Conservation (phyloP, 441 rosid genomes). For the Gossypium gossypioides region DNA sequence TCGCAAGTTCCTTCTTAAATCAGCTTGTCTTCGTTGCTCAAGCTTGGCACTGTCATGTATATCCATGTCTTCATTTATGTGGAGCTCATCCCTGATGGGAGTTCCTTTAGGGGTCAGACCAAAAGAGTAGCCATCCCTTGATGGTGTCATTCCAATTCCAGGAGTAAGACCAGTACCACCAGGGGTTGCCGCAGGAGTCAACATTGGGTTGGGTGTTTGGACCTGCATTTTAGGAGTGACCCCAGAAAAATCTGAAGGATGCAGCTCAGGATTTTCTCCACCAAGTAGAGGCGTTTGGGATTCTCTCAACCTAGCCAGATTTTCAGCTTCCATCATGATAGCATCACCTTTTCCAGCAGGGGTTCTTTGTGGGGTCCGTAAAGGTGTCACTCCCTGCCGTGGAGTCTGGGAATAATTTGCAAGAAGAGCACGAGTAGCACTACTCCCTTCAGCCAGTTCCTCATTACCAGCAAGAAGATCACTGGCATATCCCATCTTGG, state of each 20-base stretch:
- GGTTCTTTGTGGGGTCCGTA: slow-evolving; percentile 87
- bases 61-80: slow-evolving; percentile 84
- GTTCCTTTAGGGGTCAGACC: slow-evolving; percentile 83
- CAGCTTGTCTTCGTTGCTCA: slow-evolving; percentile 70
- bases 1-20: slow-evolving; percentile 62
- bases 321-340: slow-evolving; percentile 97
- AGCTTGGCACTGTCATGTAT: slow-evolving; percentile 61
- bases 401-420: slow-evolving; percentile 86
- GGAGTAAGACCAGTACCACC: slow-evolving; percentile 74
- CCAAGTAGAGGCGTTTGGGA: slow-evolving; percentile 94
- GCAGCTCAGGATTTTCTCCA: slow-evolving; percentile 94
- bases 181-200: slow-evolving; percentile 82
- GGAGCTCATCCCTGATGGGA: slow-evolving; percentile 90
- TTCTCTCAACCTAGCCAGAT: slow-evolving; percentile 87
- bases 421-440: slow-evolving; percentile 88
- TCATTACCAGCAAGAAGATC: slow-evolving; percentile 73
- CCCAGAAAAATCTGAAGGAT: slow-evolving; percentile 96
- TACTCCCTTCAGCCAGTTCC: slow-evolving; percentile 73
- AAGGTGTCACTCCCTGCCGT: slow-evolving; percentile 78
- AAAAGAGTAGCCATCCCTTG: slow-evolving; percentile 68
- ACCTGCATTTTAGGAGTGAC: slow-evolving; percentile 83
- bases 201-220: slow-evolving; percentile 85
- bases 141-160: slow-evolving; percentile 78
- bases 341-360: slow-evolving; percentile 96
- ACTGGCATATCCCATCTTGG: slow-evolving; percentile 92